These are phyloP conservation scores for Brassica rapa DNA, from an alignment of 345 rosid genomes.

Conservation along the genomic window DNA sequence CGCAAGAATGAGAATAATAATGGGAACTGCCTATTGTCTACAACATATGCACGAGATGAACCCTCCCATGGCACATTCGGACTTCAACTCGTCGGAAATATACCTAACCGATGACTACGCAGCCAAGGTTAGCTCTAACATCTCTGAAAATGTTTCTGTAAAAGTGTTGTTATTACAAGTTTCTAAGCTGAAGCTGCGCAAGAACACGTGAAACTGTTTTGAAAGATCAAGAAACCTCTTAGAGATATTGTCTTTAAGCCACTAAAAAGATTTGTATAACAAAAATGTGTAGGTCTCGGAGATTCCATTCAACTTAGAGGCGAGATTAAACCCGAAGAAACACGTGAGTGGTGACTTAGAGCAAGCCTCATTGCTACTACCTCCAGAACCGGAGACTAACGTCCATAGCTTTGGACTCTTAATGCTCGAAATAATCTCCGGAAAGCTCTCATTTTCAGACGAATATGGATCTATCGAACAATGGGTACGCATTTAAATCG, in stretches of 20 bases:
- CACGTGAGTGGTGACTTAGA: conserved; percentile 51
- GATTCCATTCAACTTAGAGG: conserved; percentile 42
- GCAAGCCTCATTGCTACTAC: conserved; percentile 53
- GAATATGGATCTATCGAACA: conserved; percentile 72
- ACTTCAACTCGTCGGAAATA: conserved; percentile 50
- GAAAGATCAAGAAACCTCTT: no score
- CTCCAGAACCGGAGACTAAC: conserved; percentile 63
- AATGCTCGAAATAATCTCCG: conserved; percentile 84
- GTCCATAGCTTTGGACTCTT: conserved; percentile 70
- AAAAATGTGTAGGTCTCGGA: conserved; percentile 61
- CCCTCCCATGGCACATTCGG: conserved; percentile 70
- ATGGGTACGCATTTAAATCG: conserved; percentile 57
- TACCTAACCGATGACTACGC: conserved; percentile 90
- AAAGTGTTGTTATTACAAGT: neutral
- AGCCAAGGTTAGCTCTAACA: conserved; percentile 62
- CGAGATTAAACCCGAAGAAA: conserved; percentile 39
- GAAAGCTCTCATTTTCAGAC: conserved; percentile 67
- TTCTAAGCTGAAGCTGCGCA: neutral
- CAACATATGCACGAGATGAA: conserved; percentile 89
- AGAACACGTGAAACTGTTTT: neutral
- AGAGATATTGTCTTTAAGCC: neutral
- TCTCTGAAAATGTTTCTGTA: neutral
- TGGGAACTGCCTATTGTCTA: conserved; percentile 92
- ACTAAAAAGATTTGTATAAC: neutral
- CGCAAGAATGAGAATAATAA: conserved; percentile 70